phyloP scores from a whole-genome alignment of 1,139 yeast genomes.

The Yamadazyma sp. region DNA sequence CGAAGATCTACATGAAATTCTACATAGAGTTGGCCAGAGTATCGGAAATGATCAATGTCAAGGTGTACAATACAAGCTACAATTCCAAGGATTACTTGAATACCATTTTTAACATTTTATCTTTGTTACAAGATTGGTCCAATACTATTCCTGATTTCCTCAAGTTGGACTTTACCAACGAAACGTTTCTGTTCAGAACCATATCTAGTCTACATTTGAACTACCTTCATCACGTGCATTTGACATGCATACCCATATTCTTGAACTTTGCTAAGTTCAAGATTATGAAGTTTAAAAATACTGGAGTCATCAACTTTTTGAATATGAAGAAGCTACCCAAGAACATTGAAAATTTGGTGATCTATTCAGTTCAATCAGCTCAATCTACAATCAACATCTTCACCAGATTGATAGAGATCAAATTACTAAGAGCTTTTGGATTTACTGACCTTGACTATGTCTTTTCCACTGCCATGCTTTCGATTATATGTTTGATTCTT shows the following conservation, averaged over 20 bases:
- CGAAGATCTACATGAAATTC: slow-evolving; percentile 17
- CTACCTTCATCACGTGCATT: slow-evolving; percentile 29
- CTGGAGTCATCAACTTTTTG: slow-evolving; percentile 4
- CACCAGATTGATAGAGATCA: slow-evolving; percentile 20
- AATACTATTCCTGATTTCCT: slow-evolving; percentile 21
- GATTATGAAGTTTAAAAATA: slow-evolving; percentile 13
- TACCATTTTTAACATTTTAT: slow-evolving; percentile 19
- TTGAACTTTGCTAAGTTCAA: slow-evolving; percentile 23
- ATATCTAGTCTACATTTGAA: slow-evolving; percentile 29
- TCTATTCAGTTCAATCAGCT: slow-evolving; percentile 22
- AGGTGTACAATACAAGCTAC: slow-evolving; percentile 21
- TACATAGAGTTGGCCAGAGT: slow-evolving; percentile 27
- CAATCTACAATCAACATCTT: slow-evolving; percentile 28
- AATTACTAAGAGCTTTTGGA: slow-evolving; percentile 23
- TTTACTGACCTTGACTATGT: slow-evolving; percentile 29
- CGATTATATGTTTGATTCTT: slow-evolving; percentile 23
- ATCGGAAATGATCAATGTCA: slow-evolving; percentile 23
- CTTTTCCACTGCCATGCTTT: slow-evolving; percentile 22
- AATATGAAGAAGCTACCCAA: slow-evolving; percentile 16
- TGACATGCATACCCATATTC: slow-evolving; percentile 28
- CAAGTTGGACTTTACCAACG: slow-evolving; percentile 15
- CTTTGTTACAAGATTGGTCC: slow-evolving; percentile 23
- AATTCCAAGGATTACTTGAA: slow-evolving; percentile 19
- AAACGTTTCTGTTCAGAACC: slow-evolving; percentile 15
- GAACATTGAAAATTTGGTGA: slow-evolving; percentile 22